Evolutionary conservation across 2,329 filamentous ascomycete species (phyloP).

Genomic region (Penicillium sp.): DNA sequence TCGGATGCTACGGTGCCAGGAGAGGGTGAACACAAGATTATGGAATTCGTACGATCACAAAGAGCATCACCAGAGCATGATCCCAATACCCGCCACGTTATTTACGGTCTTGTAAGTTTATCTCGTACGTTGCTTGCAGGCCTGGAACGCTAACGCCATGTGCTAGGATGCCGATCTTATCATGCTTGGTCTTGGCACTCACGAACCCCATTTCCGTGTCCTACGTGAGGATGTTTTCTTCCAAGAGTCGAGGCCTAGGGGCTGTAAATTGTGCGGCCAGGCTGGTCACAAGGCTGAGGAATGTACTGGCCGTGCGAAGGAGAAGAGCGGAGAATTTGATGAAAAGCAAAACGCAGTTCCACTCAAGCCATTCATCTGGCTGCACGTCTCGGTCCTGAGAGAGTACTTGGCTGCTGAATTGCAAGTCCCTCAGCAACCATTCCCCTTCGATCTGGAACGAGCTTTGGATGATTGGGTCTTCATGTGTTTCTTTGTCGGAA

Average conservation of each 20-base stretch:
- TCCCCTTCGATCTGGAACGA: slow-evolving; percentile 89
- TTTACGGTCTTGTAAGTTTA: slow-evolving; percentile 71
- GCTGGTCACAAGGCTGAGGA: slow-evolving; percentile 85
- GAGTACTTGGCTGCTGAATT: slow-evolving; percentile 94
- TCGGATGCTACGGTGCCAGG: slow-evolving; percentile 97
- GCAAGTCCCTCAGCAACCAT: slow-evolving; percentile 76
- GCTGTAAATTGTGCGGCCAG: slow-evolving; percentile 88
- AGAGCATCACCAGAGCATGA: slow-evolving; percentile 86
- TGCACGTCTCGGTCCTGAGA: slow-evolving; percentile 85
- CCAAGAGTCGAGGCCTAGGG: slow-evolving; percentile 77
- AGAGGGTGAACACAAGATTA: slow-evolving; percentile 99
- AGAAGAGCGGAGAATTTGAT: slow-evolving; percentile 75
- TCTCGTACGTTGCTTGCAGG: not conserved
- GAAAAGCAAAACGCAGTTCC: slow-evolving; percentile 71
- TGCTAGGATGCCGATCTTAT: slow-evolving; percentile 85
- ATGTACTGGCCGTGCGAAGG: slow-evolving; percentile 76
- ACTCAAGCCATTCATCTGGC: slow-evolving; percentile 96
- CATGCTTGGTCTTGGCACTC: slow-evolving; percentile 95
- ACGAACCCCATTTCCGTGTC: slow-evolving; percentile 95
- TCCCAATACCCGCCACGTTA: slow-evolving; percentile 95
- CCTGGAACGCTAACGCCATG: slow-evolving; percentile 21
- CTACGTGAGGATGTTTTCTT: slow-evolving; percentile 96
- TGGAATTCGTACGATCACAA: slow-evolving; percentile 96
- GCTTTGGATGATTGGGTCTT: slow-evolving; percentile 98
- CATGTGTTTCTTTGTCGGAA: slow-evolving; percentile 98